These are phyloP conservation scores for Sporothrix brasiliensis DNA, from an alignment of 2,329 filamentous ascomycete species.

Conservation along the genomic window DNA sequence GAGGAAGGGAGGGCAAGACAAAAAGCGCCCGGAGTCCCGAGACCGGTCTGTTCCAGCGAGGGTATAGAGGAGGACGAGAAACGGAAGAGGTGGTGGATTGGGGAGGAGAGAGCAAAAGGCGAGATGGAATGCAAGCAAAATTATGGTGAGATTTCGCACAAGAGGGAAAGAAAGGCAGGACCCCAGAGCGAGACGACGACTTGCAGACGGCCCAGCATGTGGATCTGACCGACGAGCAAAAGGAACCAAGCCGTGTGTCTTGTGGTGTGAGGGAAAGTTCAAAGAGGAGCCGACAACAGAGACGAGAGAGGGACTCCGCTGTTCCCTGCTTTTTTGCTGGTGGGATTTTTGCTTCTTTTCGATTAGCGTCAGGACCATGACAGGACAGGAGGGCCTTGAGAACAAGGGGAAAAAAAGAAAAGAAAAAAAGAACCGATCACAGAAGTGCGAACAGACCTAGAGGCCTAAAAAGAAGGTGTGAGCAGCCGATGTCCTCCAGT, in stretches of 20 bases:
- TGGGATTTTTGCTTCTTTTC: slow-evolving; percentile 23
- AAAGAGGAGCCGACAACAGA: not conserved
- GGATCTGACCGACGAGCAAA: slow-evolving; percentile 19
- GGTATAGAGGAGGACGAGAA: not conserved
- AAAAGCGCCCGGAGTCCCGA: not conserved
- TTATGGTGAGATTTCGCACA: slow-evolving; percentile 12
- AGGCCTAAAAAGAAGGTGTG: slow-evolving; percentile 21
- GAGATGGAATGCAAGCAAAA: slow-evolving; percentile 12
- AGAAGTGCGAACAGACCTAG: not conserved
- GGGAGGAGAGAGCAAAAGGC: not conserved
- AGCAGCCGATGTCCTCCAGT: not conserved
- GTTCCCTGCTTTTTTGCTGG: slow-evolving; percentile 18
- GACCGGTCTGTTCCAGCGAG: slow-evolving; percentile 13
- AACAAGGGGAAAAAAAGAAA: not conserved
- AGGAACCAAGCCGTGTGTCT: not conserved
- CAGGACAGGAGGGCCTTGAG: not conserved
- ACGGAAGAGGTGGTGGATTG: not conserved
- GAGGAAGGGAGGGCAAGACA: slow-evolving; percentile 6
- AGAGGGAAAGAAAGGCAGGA: not conserved
- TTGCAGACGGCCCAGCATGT: slow-evolving; percentile 4
- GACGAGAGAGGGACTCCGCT: not conserved
- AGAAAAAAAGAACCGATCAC: not conserved
- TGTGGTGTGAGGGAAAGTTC: not conserved
- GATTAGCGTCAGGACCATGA: slow-evolving; percentile 9
- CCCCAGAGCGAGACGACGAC: slow-evolving; percentile 16